These are phyloP conservation scores for Cinnamomum chago DNA, from an alignment of 164 flowering plant genomes.

Conservation along the genomic window DNA sequence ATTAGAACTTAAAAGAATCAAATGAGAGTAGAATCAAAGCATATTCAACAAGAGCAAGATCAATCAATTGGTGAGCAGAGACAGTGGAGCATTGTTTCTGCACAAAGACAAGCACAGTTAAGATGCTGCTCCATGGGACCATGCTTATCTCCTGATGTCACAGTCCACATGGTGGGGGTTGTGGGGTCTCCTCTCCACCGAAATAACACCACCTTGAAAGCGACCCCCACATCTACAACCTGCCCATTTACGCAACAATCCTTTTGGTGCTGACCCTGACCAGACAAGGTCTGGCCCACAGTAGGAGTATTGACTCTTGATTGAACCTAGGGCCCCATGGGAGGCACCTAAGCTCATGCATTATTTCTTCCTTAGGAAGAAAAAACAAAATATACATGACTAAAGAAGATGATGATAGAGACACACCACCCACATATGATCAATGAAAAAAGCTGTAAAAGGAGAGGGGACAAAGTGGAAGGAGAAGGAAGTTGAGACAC, in stretches of 20 bases:
- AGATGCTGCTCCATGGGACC: background rate
- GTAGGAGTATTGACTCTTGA: conserved; percentile 18
- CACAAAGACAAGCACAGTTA: background rate
- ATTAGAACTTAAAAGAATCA: background rate
- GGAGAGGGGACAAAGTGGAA: conserved; percentile 36
- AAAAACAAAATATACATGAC: conserved; percentile 28
- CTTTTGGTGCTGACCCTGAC: conserved; percentile 22
- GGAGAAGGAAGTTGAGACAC: conserved; percentile 30
- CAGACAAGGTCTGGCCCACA: conserved; percentile 36
- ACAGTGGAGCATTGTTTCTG: background rate
- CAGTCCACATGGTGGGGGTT: conserved; percentile 38
- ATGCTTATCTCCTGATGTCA: background rate
- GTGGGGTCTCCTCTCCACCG: conserved; percentile 36
- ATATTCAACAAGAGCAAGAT: background rate
- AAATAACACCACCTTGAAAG: conserved; percentile 40
- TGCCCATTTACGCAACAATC: conserved; percentile 36
- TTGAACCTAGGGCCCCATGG: conserved; percentile 16
- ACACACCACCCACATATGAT: conserved; percentile 28
- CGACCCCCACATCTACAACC: conserved; percentile 35
- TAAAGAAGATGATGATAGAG: conserved; percentile 35
- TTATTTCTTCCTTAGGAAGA: conserved; percentile 39
- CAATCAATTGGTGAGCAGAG: background rate
- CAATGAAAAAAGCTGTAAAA: conserved; percentile 5
- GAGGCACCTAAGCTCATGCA: conserved; percentile 36
- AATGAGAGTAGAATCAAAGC: background rate